Base-by-base conservation (phyloP, 2,329 filamentous ascomycete genomes). In the Beauveria sp. region DNA sequence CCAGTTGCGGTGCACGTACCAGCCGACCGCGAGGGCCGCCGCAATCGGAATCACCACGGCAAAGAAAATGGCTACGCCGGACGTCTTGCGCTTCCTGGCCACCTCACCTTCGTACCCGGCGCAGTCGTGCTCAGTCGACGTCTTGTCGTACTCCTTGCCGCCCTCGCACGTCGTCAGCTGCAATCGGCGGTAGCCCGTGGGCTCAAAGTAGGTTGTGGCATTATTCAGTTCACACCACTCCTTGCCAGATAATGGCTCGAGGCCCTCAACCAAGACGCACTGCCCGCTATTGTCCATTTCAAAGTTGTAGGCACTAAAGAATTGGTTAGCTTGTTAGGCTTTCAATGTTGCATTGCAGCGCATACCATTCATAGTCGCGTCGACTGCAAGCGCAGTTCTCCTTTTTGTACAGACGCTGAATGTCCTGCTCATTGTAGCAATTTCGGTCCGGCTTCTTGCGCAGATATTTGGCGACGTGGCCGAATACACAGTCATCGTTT, bases 321-420 rank as follows among this genome's bases (percentile, higher is more conserved):
- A 18, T 34, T 24, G 6, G 65, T 75, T 67, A 75, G 73, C 63
- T 61, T 43, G 34, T 20, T 16, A 6, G 12, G 26, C n/a, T 2
- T 10, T 28, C 24, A 12, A 9, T 10, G 28, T 28, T 22, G 59
- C 7, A 18, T 22, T 40, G 54, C 16, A 8, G 26, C 30, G 76
- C 86, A 77, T 77, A 92, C 90, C 94, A 99, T 81, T 99, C 94
- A 71, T 88, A 99, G 75, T 99, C 94, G 62, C 85, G 82, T 57
- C 91, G 82, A 9, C 85, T 89, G 76, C 94, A 99, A 62, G 84
- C 80, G 79, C 94, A 99, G 72, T 96, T 91, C 65, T 82, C 76
- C 66, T 90, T 86, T 66, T 83, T 82, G 73, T 92, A 88, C 28
- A 93, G 79, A 65, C 86, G 84, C 65, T 86, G 80, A 64, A 96